Conservation (phyloP, 495 filamentous ascomycete species). For the Margaritispora aquatica region DNA sequence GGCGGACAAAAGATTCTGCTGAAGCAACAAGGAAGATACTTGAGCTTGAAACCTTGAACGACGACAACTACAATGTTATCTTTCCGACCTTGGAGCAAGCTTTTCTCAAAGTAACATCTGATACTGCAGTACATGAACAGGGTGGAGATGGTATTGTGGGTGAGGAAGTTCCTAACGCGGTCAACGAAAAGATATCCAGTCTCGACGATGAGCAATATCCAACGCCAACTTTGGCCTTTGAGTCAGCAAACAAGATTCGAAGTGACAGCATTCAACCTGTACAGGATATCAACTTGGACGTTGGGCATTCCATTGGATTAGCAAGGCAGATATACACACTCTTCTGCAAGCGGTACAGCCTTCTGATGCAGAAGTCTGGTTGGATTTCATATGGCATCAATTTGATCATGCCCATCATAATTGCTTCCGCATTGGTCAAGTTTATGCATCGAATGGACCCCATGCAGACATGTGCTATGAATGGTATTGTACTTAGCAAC, state of each 20-base stretch:
- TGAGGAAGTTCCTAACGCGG: constrained; percentile 8
- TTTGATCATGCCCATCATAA: constrained; percentile 20
- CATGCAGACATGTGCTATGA: constrained; percentile 15
- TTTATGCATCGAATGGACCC: constrained; percentile 11
- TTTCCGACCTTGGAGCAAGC: constrained; percentile 23
- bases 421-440: constrained; percentile 15
- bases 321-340: constrained; percentile 13
- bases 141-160: constrained; percentile 21
- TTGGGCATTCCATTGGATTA: constrained; percentile 20
- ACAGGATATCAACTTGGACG: constrained; percentile 17
- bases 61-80: constrained; percentile 16
- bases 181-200: constrained; percentile 18
- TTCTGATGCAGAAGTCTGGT: constrained; percentile 16
- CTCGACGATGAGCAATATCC: constrained; percentile 11
- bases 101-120: constrained; percentile 19
- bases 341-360: constrained; percentile 16
- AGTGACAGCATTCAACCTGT: too few relatives aligned
- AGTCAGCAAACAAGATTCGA: too few relatives aligned
- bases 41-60: constrained; percentile 17
- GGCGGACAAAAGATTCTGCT: constrained; percentile 15
- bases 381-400: constrained; percentile 23
- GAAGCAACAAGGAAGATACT: constrained; percentile 21
- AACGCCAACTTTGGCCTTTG: too few relatives aligned
- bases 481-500: constrained; percentile 7
- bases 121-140: constrained; percentile 15